Percentiles rank a stretch among this genome's conserved stretches.
Conservation (phyloP, 2,329 filamentous ascomycete species). For the Sclerotinia borealis region DNA sequence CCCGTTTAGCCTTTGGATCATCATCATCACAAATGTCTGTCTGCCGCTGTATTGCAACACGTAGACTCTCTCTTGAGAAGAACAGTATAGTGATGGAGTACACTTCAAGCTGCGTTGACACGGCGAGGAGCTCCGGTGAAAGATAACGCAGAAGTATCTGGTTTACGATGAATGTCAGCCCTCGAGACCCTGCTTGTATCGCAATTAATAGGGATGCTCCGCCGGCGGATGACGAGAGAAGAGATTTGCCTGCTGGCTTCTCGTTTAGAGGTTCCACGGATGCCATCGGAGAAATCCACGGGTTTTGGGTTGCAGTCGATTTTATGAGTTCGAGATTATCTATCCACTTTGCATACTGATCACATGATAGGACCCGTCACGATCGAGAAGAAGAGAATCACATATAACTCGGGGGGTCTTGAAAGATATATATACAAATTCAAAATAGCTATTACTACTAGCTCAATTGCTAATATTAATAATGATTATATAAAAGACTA, state of each 20-base stretch:
- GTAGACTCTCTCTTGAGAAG: constrained; percentile 84
- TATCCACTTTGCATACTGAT: not conserved
- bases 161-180: constrained; percentile 85
- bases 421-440: no score
- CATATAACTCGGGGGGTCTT: no score
- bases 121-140: constrained; percentile 75
- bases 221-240: constrained; percentile 20
- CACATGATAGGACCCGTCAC: not conserved
- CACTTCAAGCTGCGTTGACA: constrained; percentile 85
- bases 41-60: constrained; percentile 85
- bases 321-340: not conserved
- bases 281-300: not conserved
- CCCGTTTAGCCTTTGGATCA: not conserved
- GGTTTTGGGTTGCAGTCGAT: not conserved
- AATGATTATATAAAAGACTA: no score
- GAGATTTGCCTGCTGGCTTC: not conserved
- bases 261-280: not conserved
- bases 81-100: constrained; percentile 92
- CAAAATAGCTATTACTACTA: no score
- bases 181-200: constrained; percentile 81
- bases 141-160: constrained; percentile 84
- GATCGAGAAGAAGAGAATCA: not conserved
- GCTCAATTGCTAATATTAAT: no score
- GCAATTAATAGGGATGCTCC: constrained; percentile 57
- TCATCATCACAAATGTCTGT: constrained; percentile 30